A percentile compares a stretch with the other conserved stretches of the same genome.
These are phyloP conservation scores for Curvularia sp. DNA, from an alignment of 2,329 filamentous ascomycete species.

Conservation along the genomic window DNA sequence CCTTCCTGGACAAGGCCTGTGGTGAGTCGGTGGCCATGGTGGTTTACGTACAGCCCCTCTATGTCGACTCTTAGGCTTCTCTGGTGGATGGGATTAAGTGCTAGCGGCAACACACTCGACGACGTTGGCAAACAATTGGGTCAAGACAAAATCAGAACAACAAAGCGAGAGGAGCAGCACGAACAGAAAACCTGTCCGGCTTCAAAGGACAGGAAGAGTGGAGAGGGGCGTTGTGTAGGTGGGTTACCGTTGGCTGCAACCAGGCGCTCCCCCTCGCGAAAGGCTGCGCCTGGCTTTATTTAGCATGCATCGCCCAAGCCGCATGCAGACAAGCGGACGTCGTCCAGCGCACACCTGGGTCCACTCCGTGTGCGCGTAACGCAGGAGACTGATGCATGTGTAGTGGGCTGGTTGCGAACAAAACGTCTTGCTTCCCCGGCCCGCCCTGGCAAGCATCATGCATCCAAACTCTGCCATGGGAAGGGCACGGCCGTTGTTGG, in stretches of 20 bases:
- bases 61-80: constrained; percentile 2
- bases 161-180: constrained; percentile 4
- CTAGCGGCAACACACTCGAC: background rate
- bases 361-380: constrained; percentile 9
- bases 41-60: background rate
- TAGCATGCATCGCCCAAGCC: constrained; percentile 13
- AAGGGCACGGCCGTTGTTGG: constrained; percentile 9
- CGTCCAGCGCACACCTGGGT: constrained; percentile 13
- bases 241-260: constrained; percentile 10
- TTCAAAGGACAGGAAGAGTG: constrained; percentile 7
- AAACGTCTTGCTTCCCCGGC: constrained; percentile 6
- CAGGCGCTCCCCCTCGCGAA: constrained; percentile 19
- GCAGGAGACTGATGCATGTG: constrained; percentile 5
- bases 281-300: constrained; percentile 23
- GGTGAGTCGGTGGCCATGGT: constrained; percentile 24
- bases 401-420: constrained; percentile 8
- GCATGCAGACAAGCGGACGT: constrained; percentile 11
- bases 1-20: constrained; percentile 24
- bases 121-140: background rate
- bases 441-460: constrained; percentile 12
- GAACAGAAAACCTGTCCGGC: constrained; percentile 1
- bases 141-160: background rate
- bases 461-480: constrained; percentile 13
- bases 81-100: background rate
- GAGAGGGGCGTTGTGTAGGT: constrained; percentile 9